These are phyloP conservation scores for Podila epigama DNA, from an alignment of 192 early-diverging fungal species.

Conservation along the genomic window DNA sequence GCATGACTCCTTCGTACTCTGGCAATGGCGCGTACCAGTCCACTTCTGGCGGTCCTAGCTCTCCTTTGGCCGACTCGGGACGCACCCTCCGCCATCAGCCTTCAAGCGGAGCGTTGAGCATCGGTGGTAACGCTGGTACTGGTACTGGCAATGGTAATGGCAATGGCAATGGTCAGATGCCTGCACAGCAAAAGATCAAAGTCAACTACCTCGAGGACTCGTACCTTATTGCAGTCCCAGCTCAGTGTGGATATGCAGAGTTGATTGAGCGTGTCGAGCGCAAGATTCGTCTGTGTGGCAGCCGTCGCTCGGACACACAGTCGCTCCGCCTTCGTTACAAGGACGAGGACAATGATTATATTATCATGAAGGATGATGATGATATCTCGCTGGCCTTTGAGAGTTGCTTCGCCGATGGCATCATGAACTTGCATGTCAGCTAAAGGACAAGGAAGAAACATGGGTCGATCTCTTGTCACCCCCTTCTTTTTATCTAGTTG, in stretches of 20 bases:
- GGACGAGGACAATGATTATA: conserved; percentile 94
- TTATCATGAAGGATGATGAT: conserved; percentile 86
- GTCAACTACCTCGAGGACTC: conserved; percentile 89
- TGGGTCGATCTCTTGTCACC: neutral
- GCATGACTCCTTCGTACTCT: conserved; percentile 26
- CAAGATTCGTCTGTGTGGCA: conserved; percentile 86
- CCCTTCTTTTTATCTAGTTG: neutral
- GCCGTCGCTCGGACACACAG: conserved; percentile 61
- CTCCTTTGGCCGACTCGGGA: conserved; percentile 25
- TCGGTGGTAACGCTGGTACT: too few relatives aligned
- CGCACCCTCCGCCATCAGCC: conserved; percentile 33
- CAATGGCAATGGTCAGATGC: conserved; percentile 35
- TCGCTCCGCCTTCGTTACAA: conserved; percentile 82
- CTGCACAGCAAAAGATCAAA: conserved; percentile 78
- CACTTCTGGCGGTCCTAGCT: conserved; percentile 23
- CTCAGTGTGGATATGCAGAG: conserved; percentile 75
- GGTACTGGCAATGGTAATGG: too few relatives aligned
- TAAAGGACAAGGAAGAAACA: conserved; percentile 19
- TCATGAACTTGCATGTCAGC: conserved; percentile 63
- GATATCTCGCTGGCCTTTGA: conserved; percentile 96
- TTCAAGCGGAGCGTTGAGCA: conserved; percentile 42
- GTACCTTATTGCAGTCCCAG: conserved; percentile 86
- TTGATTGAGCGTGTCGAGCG: conserved; percentile 86
- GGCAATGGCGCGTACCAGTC: conserved; percentile 18
- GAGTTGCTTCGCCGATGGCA: conserved; percentile 52